Percentiles rank a stretch among this genome's conserved stretches.
Conservation (phyloP, 495 filamentous ascomycete genomes). For the Aspergillus incahuasiensis region DNA sequence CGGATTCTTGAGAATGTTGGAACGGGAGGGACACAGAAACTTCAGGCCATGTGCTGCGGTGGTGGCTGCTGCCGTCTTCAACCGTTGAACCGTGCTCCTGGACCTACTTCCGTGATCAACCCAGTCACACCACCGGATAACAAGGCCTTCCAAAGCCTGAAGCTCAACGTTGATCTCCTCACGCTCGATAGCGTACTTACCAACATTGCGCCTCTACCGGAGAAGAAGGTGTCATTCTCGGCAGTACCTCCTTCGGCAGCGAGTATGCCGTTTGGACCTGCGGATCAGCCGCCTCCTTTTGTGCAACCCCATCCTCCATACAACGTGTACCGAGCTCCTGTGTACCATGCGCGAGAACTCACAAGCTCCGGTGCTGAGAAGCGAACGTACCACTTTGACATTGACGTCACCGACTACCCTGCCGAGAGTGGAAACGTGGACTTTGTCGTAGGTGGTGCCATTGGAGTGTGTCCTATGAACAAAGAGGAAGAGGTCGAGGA, state of each 20-base stretch:
- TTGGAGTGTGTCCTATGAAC: conserved; percentile 89
- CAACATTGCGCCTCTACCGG: conserved; percentile 63
- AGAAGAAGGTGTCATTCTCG: conserved; percentile 66
- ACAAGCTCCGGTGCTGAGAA: conserved; percentile 92
- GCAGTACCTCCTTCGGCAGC: conserved; percentile 35
- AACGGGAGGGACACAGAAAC: conserved; percentile 45
- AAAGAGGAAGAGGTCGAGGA: conserved; percentile 72
- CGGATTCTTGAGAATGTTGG: conserved; percentile 52
- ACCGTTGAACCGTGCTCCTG: conserved; percentile 41
- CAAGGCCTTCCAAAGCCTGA: conserved; percentile 72
- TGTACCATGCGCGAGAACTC: conserved; percentile 77
- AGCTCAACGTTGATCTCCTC: conserved; percentile 70
- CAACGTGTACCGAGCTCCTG: conserved; percentile 78
- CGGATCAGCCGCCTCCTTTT: conserved; percentile 71
- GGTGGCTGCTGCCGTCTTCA: conserved; percentile 83
- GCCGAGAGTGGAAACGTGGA: conserved; percentile 75
- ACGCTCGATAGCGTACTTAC: conserved; percentile 64
- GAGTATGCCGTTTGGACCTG: conserved; percentile 32
- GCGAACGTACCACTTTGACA: conserved; percentile 92
- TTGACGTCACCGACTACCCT: conserved; percentile 94
- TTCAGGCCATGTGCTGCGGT: conserved; percentile 74
- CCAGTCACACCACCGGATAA: conserved; percentile 69
- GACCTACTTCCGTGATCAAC: conserved; percentile 50
- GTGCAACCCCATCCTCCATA: conserved; percentile 95
- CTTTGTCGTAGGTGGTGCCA: conserved; percentile 94